Conservation (phyloP, 2,329 filamentous ascomycete species). For the Elsinoe australis region DNA sequence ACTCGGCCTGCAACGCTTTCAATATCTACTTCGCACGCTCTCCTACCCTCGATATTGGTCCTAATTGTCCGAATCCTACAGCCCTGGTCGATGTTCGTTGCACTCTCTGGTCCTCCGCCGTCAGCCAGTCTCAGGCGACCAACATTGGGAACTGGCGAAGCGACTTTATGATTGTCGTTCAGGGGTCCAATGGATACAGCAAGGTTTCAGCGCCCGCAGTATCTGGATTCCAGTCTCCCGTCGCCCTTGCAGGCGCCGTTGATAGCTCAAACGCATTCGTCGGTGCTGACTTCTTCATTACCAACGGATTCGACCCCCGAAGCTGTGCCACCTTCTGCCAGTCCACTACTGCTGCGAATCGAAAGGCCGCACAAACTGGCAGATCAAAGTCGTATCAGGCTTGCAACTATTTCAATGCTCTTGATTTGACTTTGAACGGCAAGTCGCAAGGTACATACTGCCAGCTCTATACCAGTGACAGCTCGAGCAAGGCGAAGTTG, state of each 20-base stretch:
- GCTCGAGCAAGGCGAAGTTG: constrained; percentile 13
- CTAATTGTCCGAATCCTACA: constrained; percentile 17
- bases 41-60: constrained; percentile 18
- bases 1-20: constrained; percentile 17
- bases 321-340: constrained; percentile 13
- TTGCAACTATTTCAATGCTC: constrained; percentile 30
- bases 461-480: constrained; percentile 26
- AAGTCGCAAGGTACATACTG: constrained; percentile 30
- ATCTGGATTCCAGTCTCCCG: constrained; percentile 22
- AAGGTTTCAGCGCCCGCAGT: constrained; percentile 19
- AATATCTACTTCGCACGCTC: constrained; percentile 21
- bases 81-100: constrained; percentile 15
- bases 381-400: background rate
- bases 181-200: constrained; percentile 21
- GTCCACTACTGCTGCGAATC: constrained; percentile 4
- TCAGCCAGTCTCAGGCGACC: constrained; percentile 21
- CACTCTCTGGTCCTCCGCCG: constrained; percentile 13
- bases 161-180: constrained; percentile 27
- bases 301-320: constrained; percentile 1
- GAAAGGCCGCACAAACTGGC: constrained; percentile 5
- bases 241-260: constrained; percentile 31
- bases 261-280: constrained; percentile 17
- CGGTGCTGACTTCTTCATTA: background rate
- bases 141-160: constrained; percentile 26
- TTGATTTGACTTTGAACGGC: constrained; percentile 30